Conservation (phyloP, 805 yeast species). For the Yamadazyma scolyti region DNA sequence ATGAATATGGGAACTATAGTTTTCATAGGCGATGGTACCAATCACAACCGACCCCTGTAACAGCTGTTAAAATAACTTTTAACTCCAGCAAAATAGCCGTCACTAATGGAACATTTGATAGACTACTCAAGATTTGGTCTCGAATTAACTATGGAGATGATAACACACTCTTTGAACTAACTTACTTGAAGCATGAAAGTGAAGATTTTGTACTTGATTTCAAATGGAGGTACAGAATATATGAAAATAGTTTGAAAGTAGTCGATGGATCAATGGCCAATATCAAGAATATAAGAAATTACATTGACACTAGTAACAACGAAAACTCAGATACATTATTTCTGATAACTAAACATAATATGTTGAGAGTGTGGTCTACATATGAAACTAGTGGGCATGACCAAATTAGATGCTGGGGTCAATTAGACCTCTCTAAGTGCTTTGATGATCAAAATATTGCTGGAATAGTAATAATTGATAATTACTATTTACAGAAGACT, state of each 20-base stretch:
- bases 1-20: conserved; percentile 41
- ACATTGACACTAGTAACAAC: conserved; percentile 23
- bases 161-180: conserved; percentile 60
- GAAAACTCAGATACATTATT: conserved; percentile 46
- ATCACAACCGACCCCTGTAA: conserved; percentile 59
- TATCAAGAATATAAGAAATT: conserved; percentile 30
- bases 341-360: conserved; percentile 57
- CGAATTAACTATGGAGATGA: conserved; percentile 62
- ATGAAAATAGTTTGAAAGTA: conserved; percentile 7
- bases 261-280: conserved; percentile 28
- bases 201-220: conserved; percentile 47
- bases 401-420: conserved; percentile 56
- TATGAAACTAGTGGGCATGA: conserved; percentile 57
- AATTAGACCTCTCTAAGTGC: conserved; percentile 24
- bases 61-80: conserved; percentile 55
- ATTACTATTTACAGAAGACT: conserved; percentile 25
- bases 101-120: conserved; percentile 59
- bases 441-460: conserved; percentile 12
- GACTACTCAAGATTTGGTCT: conserved; percentile 73
- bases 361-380: conserved; percentile 66
- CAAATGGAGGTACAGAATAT: conserved; percentile 48
- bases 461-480: conserved; percentile 31
- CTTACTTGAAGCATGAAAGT: conserved; percentile 61
- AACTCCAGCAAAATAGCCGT: conserved; percentile 63
- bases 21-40: conserved; percentile 43